Percentiles rank a stretch among this genome's conserved stretches.
Evolutionary conservation across 179 eudicot genomes (phyloP).

Genomic region (Spinacia oleracea): DNA sequence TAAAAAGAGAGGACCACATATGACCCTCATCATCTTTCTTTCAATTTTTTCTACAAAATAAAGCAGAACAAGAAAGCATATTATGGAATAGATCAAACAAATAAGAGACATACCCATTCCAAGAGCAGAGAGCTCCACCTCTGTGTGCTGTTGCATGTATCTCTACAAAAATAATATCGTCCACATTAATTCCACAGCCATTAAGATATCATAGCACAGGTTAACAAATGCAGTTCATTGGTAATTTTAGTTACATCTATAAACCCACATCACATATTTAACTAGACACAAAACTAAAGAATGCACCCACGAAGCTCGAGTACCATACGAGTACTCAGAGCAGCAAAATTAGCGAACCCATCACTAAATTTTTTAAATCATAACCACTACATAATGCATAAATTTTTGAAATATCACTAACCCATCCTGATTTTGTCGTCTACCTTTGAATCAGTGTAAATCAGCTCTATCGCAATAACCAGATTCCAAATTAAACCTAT

Average conservation of each 20-base stretch:
- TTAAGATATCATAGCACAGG: too few relatives aligned
- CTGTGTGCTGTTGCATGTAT: conserved; percentile 63
- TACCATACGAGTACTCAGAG: background rate
- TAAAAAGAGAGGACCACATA: background rate
- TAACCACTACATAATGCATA: background rate
- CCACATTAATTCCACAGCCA: conserved; percentile 9
- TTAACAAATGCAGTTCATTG: background rate
- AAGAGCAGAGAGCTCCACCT: conserved; percentile 71
- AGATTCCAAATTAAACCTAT: background rate
- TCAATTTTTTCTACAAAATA: background rate
- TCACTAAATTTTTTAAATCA: too few relatives aligned
- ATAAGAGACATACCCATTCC: conserved; percentile 55
- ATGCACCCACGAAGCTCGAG: background rate
- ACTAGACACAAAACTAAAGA: background rate
- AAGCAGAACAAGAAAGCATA: background rate
- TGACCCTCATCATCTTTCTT: background rate
- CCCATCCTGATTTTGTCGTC: background rate
- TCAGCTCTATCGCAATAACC: background rate
- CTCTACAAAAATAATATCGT: conserved; percentile 37
- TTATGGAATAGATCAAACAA: background rate
- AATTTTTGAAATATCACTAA: background rate
- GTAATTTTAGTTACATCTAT: background rate
- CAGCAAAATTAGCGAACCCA: background rate
- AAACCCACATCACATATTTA: background rate
- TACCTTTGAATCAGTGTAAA: background rate